These are phyloP conservation scores for Hibiscus tridactylites DNA, from an alignment of 345 rosid genomes.

Conservation along the genomic window DNA sequence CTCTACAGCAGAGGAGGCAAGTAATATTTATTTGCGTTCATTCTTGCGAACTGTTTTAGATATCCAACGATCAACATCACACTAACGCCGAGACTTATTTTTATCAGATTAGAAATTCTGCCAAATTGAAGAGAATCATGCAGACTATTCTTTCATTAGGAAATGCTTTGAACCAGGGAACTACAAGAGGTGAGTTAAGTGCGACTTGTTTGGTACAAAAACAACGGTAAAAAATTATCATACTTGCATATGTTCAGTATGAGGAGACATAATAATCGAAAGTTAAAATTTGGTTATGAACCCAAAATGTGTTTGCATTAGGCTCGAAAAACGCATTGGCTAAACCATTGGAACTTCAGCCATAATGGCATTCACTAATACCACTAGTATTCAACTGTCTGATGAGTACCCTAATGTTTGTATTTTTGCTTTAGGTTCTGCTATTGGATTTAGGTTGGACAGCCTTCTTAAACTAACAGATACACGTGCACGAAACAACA, in stretches of 20 bases:
- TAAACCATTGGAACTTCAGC: background rate
- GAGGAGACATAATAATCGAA: background rate
- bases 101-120: constrained; percentile 55
- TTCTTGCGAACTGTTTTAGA: background rate
- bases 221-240: background rate
- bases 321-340: background rate
- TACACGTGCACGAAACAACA: constrained; percentile 76
- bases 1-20: constrained; percentile 79
- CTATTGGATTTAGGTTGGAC: constrained; percentile 85
- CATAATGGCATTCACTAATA: background rate
- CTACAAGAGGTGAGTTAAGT: constrained; percentile 77
- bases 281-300: background rate
- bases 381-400: background rate
- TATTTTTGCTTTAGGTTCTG: constrained; percentile 49
- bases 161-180: constrained; percentile 94
- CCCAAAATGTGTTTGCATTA: background rate
- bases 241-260: background rate
- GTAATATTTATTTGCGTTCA: constrained; percentile 1
- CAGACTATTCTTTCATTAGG: constrained; percentile 90
- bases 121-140: constrained; percentile 81
- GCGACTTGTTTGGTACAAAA: background rate
- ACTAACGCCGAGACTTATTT: background rate
- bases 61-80: constrained; percentile 1
- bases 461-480: constrained; percentile 93
- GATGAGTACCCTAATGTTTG: background rate